Evolutionary conservation across 1,284 basidiomycete genomes (phyloP), one percentile per base, ranked within the genome.

Genomic region (Malassezia sympodialis): DNA sequence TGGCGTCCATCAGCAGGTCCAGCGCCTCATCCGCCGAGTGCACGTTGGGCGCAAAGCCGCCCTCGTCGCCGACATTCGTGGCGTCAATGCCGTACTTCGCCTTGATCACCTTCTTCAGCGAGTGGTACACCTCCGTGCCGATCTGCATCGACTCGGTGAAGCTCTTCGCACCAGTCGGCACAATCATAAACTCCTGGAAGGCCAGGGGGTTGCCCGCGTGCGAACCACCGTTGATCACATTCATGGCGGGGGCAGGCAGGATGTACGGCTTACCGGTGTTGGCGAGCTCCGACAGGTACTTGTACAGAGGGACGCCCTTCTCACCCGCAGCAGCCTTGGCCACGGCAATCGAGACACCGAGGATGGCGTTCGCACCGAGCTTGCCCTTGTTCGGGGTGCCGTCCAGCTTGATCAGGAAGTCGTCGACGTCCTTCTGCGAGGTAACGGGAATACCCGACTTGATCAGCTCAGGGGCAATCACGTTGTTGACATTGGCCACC

Each of bases 191-290:
- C 80, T 99, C 94, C 65, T 73, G 71, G 68, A 67, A 69, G 53
- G 55, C 94, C 64, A 99, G 87, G 77, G 91, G 90, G 83, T 99
- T 99, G 57, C 94, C 94, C 57, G 94, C 94, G 78, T 99, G 94
- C 65, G 90, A 96, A 65, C 94, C 94, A 79, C 94, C 94, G 80
- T 99, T 99, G 82, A 99, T 98, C 74, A 99, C 94, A 79, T 99
- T 99, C 88, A 84, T 51, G 90, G 94, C 76, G 78, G 81, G 68
- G 34, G 68, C 65, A 52, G 93, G 93, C 31, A 70, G 66, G 19
- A 69, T 51, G 79, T 86, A 96, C 43, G 93, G 93, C 57, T 87
- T 81, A 78, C 89, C 88, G 78, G 94, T 82, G 69, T 91, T 90
- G 59, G 93, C 88, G 67, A 99, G 85, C 65, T 88, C 84, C 51